phyloP scores from a whole-genome alignment of 768 basidiomycete genomes.

The Trametes cinnabarina region DNA sequence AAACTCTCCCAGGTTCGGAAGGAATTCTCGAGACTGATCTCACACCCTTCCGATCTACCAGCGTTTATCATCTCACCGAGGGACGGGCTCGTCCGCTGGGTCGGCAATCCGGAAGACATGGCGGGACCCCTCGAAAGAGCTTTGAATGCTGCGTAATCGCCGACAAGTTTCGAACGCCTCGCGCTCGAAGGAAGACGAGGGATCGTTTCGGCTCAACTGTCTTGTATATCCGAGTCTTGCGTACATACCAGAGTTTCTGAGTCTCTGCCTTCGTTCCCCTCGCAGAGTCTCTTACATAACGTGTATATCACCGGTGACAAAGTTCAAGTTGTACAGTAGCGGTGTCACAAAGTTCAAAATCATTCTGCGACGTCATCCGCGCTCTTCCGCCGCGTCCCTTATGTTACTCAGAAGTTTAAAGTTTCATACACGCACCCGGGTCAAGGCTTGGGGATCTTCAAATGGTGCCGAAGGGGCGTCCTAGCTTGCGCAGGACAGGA shows the following conservation, averaged over 20 bases:
- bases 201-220: not conserved
- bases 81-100: constrained; percentile 28
- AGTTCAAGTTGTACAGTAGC: not conserved
- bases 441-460: not conserved
- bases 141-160: constrained; percentile 15
- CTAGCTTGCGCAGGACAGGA: not conserved
- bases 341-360: not conserved
- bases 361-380: not conserved
- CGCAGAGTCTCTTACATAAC: not conserved
- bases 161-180: not conserved
- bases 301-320: not conserved
- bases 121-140: constrained; percentile 23
- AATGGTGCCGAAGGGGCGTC: not conserved
- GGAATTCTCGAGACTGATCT: not conserved
- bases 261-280: not conserved
- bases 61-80: constrained; percentile 30
- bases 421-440: constrained; percentile 7
- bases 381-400: not conserved
- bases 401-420: not conserved
- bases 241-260: not conserved
- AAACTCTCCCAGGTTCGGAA: constrained; percentile 6
- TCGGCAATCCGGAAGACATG: constrained; percentile 32
- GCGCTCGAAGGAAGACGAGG: not conserved
- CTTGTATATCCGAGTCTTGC: not conserved
- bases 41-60: constrained; percentile 1